Evolutionary conservation across 2,329 filamentous ascomycete genomes (phyloP), one percentile per base, ranked within the genome.

Genomic region (Moelleriella libera): DNA sequence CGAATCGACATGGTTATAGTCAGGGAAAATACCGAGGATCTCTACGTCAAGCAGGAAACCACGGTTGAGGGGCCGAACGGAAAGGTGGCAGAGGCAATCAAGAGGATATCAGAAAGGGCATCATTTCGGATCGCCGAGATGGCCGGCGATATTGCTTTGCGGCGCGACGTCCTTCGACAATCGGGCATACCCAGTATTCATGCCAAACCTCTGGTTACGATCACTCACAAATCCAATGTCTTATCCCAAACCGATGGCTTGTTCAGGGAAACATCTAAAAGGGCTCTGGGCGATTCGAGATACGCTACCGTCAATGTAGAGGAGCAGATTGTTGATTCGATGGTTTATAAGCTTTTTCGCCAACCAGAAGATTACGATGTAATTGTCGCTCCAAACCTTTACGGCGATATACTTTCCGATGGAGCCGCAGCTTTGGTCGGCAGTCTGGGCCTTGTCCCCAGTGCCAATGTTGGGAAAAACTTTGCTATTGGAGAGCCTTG

Each of bases 291-390:
- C 30, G 72, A 74, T 46, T 56, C 75, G 10, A 74, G 71, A 54
- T 96, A 86, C 70, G 66, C 56, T 51, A 67, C 66, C 45, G 71
- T 94, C 47, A 68, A 69, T 41, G 74, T 96, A 47, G 92, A 97
- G 68, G 92, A 97, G 75, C 92, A 98, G 72, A 98, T 98, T 57
- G 90, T 98, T 53, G 92, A 98, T 69, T 90, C 84, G 52, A 98
- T 98, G 92, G 88, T 97, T 49, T 97, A 97, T 80, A 97, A 97
- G 75, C 84, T 98, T 49, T 97, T 97, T 81, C 87, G 90, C 52
- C 88, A 97, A 68, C 92, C 92, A 42, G 77, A 83, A 60, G 84
- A 83, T 61, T 98, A 97, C 79, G 92, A 98, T 65, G 90, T 97
- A 55, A 94, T 98, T 57, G 92, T 98, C 44, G 92, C 90, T 7